Conservation (phyloP, 2,329 filamentous ascomycete genomes). For the Arthrobotrys musiformis region DNA sequence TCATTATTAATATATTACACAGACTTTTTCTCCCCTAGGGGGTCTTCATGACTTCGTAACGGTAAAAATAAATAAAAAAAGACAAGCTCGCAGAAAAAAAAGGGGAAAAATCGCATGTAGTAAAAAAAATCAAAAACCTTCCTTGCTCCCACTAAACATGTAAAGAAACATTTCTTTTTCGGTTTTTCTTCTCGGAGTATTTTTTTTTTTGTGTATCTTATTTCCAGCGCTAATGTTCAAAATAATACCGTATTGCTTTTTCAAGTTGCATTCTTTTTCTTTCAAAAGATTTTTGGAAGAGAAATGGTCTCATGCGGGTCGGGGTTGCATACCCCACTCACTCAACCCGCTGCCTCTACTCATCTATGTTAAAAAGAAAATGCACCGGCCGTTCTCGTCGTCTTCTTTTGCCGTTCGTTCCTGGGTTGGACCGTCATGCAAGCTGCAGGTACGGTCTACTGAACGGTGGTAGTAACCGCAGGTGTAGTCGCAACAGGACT, state of each 20-base stretch:
- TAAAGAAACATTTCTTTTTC: neutral
- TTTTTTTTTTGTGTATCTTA: neutral
- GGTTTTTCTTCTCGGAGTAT: neutral
- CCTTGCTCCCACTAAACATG: neutral
- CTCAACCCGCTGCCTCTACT: neutral
- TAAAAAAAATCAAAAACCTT: neutral
- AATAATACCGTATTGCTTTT: constrained; percentile 10
- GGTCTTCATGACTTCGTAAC: constrained; percentile 8
- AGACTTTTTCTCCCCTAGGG: neutral
- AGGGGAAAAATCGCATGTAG: neutral
- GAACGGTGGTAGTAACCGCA: neutral
- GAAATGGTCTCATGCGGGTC: neutral
- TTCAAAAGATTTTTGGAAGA: too few relatives aligned
- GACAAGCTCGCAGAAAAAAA: neutral
- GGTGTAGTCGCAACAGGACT: neutral
- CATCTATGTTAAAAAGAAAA: neutral
- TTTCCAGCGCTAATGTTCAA: constrained; percentile 5
- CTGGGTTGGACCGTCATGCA: neutral
- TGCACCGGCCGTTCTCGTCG: constrained; percentile 3
- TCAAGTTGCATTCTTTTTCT: constrained; percentile 8
- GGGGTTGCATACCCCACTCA: neutral
- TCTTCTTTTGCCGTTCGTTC: neutral
- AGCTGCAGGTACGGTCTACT: neutral
- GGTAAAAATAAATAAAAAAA: neutral
- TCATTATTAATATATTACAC: constrained; percentile 26